Evolutionary conservation across 345 rosid species (phyloP), one percentile per base, ranked within the genome.

Genomic region (Erodium maritimum): DNA sequence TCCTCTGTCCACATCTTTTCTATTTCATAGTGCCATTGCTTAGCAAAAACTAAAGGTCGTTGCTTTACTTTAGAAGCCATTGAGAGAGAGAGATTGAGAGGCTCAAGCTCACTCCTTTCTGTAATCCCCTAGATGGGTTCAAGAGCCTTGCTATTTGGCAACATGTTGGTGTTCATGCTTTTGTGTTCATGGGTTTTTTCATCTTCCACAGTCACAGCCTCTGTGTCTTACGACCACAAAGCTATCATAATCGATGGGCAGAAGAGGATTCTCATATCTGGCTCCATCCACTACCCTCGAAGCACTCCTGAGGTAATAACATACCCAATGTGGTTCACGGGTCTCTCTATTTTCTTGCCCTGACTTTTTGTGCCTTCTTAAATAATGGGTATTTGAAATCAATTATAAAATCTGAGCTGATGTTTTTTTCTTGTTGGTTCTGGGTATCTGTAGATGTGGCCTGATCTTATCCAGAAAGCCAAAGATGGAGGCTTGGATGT

Each of bases 401-500:
- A n/a, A n/a, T n/a, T 55, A 21, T 9, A 53, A n/a, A 33, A 17
- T 12, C 45, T 12, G 19, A 1, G 37, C 9, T 29, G 37, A 29
- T 29, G 5, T 11, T 29, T 29, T 6, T 29, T 11, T 29, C 8
- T 29, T 29, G 37, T n/a, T n/a, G 37, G 37, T 29, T 29, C 5
- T 52, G 54, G 21, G 57, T 57, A 7, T 29, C 23, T 72, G 73
- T 73, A 91, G 98, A 91, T 91, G 98, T 88, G 98, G 98, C 93
- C 93, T 50, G 93, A 78, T 54, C 96, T 91, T 50, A 80, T 91
- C 52, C 83, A 85, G 65, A 88, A 86, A 73, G 93, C 98, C n/a
- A 91, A 84, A 79, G 96, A 81, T 17, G 98, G 98, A 68, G 96
- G 96, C 6, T 67, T 91, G 71, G 98, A 91, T 72, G 96, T 84